A percentile compares a stretch with the other conserved stretches of the same genome.
These are phyloP conservation scores for Mycena galericulata DNA, from an alignment of 768 basidiomycete genomes.

Conservation along the genomic window DNA sequence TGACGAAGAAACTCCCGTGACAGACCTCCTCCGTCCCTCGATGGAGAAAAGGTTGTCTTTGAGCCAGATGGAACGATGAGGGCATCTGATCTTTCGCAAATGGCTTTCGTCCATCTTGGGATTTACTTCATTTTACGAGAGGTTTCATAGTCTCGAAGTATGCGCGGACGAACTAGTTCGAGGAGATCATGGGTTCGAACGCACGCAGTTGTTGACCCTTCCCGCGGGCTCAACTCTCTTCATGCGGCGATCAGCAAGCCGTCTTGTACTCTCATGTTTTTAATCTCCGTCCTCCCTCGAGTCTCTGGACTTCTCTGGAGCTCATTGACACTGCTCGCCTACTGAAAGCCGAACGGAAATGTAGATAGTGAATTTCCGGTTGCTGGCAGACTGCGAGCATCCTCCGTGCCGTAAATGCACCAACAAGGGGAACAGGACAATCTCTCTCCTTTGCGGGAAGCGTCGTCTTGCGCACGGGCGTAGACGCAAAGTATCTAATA, in stretches of 20 bases:
- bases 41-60: conserved; percentile 7
- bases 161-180: not conserved
- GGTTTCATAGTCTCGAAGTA: not conserved
- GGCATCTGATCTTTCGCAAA: not conserved
- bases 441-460: too few species aligned
- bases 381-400: not conserved
- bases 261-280: not conserved
- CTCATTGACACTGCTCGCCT: too few species aligned
- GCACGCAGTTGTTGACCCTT: not conserved
- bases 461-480: too few species aligned
- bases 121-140: not conserved
- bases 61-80: not conserved
- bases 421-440: too few species aligned
- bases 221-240: not conserved
- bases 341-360: too few species aligned
- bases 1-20: conserved; percentile 13
- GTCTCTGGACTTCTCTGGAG: not conserved
- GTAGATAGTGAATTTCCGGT: too few species aligned
- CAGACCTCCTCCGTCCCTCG: conserved; percentile 4
- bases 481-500: too few species aligned
- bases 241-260: not conserved
- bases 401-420: too few species aligned
- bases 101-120: conserved; percentile 1
- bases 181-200: conserved; percentile 4
- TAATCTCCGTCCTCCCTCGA: conserved; percentile 22